Evolutionary conservation across 2,329 filamentous ascomycete species (phyloP), one percentile per base, ranked within the genome.

Genomic region (Neofusicoccum kwambonambiense): DNA sequence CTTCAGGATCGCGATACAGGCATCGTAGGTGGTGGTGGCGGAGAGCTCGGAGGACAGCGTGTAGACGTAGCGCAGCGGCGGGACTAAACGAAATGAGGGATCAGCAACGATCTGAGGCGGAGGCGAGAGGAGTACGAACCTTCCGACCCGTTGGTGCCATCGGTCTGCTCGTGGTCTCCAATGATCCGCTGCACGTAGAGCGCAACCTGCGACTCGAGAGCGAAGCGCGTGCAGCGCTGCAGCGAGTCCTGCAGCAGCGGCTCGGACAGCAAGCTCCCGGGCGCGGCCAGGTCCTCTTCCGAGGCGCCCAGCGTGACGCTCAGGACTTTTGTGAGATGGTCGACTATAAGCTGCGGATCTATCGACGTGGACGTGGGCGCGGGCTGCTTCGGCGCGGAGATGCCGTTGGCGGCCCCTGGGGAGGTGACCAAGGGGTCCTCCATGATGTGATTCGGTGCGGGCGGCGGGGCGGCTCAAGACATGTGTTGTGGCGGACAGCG

Each of bases 1-100:
- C 82, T 99, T 99, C 70, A 97, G 86, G 71, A 99, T 87, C 64
- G 93, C 91, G 68, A 98, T 89, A 69, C 91, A 97, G 56, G 92
- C 89, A 51, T 90, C 86, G 50, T 93, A 96, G n/a, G 89, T 89
- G 51, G 90, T 83, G 37, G 90, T 89, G 56, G 90, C 90, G 34
- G 90, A 89, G 69, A 98, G 88, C 73, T 98, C 93, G 69, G 89
- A 87, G 49, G 91, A 89, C 68, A 98, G 85, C 19, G 86, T 90
- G 77, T 96, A 99, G 57, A 85, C 85, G 79, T 93, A 93, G 64
- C 75, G 76, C 56, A 56, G 44, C 44, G 22, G 39, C 56, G 63
- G 63, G 56, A 61, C 63, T 60, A 60, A 60, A 60, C 56, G 56
- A 60, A 60, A 60, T 60, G 56, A 60, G 13, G 39, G 47, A 45